A percentile compares a stretch with the other conserved stretches of the same genome.
Conservation (phyloP, 83 land plant species). For the Picea engelmannii region DNA sequence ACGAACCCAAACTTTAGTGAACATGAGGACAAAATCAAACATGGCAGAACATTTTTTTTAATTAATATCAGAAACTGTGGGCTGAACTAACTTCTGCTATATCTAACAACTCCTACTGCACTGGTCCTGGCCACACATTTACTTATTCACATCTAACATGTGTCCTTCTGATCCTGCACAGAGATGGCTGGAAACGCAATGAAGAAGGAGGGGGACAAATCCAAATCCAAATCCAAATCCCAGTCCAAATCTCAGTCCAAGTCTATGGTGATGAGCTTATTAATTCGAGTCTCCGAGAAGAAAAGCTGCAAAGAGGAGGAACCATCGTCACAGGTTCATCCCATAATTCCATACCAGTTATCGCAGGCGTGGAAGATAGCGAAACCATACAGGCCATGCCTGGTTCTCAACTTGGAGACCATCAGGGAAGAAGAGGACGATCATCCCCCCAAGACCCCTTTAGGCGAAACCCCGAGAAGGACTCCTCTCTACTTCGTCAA, state of each 20-base stretch:
- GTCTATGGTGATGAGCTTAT: background rate
- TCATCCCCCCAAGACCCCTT: background rate
- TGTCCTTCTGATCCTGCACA: too few species aligned
- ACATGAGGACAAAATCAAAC: too few species aligned
- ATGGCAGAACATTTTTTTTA: too few species aligned
- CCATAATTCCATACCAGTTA: background rate
- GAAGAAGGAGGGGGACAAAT: too few species aligned
- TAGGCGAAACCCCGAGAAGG: background rate
- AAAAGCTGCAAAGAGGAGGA: background rate
- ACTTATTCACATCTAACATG: too few species aligned
- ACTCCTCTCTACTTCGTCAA: background rate
- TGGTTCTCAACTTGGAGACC: conserved; percentile 5
- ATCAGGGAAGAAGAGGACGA: background rate
- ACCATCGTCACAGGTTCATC: background rate
- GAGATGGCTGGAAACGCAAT: too few species aligned
- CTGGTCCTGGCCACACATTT: too few species aligned
- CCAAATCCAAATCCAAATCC: too few species aligned
- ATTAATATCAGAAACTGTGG: too few species aligned
- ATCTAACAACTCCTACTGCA: too few species aligned
- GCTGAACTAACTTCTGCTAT: too few species aligned
- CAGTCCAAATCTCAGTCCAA: background rate
- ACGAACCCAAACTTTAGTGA: too few species aligned
- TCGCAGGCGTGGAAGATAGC: background rate
- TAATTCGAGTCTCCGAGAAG: background rate
- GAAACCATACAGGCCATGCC: background rate